phyloP scores from a whole-genome alignment of 805 yeast species.

The Starmerella powellii region DNA sequence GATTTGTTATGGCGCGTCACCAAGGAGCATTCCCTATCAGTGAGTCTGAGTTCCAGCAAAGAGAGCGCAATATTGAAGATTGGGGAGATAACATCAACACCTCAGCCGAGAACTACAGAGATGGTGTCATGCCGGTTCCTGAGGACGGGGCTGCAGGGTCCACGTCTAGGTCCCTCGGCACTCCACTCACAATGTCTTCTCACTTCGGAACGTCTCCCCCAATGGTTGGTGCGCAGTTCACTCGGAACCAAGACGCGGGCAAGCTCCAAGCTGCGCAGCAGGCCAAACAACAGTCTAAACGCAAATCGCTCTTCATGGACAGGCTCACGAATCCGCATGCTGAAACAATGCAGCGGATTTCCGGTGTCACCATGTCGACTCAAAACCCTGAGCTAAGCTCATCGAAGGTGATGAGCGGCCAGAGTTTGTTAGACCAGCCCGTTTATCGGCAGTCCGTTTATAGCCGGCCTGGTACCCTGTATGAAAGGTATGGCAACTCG shows the following conservation, averaged over 20 bases:
- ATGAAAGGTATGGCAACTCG: conserved; percentile 10
- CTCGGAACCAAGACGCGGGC: too few species aligned
- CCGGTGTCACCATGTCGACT: conserved; percentile 26
- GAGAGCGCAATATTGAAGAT: conserved; percentile 59
- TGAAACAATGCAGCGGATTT: conserved; percentile 13
- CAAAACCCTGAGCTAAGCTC: conserved; percentile 26
- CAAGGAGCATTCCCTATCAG: conserved; percentile 69
- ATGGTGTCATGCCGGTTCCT: conserved; percentile 34
- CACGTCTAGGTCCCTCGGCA: background rate
- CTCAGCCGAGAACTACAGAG: conserved; percentile 27
- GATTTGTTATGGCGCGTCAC: conserved; percentile 63
- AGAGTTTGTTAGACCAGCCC: conserved; percentile 25
- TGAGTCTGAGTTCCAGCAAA: conserved; percentile 44
- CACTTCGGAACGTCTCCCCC: conserved; percentile 1
- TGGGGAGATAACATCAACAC: conserved; percentile 63
- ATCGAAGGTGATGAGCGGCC: conserved; percentile 28
- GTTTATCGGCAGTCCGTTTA: conserved; percentile 21
- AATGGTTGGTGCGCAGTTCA: conserved; percentile 10
- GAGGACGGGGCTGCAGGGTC: conserved; percentile 1
- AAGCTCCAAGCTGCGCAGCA: too few species aligned
- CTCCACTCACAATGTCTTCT: conserved; percentile 8
- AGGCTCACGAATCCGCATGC: conserved; percentile 14
- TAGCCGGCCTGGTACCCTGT: conserved; percentile 6
- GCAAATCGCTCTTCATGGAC: conserved; percentile 18
- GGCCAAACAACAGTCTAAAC: too few species aligned